Percentiles rank a stretch among this genome's conserved stretches.
phyloP scores from a whole-genome alignment of 345 rosid genomes.

The Pistacia integerrima region DNA sequence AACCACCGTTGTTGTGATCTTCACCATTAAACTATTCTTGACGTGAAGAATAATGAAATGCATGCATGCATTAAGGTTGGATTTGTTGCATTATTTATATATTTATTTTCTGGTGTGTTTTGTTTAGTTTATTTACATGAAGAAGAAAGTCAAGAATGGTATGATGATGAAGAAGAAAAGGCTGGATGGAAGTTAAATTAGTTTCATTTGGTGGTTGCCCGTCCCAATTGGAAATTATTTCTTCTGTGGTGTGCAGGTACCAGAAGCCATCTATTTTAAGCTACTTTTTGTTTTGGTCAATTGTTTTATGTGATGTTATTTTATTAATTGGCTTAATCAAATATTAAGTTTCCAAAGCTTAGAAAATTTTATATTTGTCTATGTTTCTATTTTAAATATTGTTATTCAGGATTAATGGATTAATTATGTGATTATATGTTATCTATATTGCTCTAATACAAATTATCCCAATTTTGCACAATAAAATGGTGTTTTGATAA shows the following conservation, averaged over 20 bases:
- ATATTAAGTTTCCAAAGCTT: too few relatives aligned
- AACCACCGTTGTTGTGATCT: background rate
- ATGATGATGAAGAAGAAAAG: background rate
- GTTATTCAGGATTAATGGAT: too few relatives aligned
- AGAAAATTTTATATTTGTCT: too few relatives aligned
- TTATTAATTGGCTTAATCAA: too few relatives aligned
- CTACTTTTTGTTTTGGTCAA: too few relatives aligned
- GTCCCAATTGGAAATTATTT: constrained; percentile 13
- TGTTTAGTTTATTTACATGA: background rate
- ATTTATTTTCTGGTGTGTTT: background rate
- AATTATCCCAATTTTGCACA: too few relatives aligned
- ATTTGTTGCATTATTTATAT: too few relatives aligned
- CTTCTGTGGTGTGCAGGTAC: constrained; percentile 22
- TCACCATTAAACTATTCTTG: background rate
- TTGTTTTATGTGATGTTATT: too few relatives aligned
- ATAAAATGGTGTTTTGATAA: too few relatives aligned
- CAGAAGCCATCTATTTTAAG: constrained; percentile 6
- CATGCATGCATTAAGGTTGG: background rate
- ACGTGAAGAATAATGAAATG: background rate
- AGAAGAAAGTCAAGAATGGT: background rate
- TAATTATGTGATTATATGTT: too few relatives aligned
- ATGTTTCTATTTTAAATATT: too few relatives aligned
- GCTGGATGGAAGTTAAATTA: background rate
- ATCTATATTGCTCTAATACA: too few relatives aligned
- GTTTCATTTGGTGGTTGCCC: constrained; percentile 25